A percentile compares a stretch with the other conserved stretches of the same genome.
phyloP scores from a whole-genome alignment of 306 rosid species.

The Corylus heterophylla region DNA sequence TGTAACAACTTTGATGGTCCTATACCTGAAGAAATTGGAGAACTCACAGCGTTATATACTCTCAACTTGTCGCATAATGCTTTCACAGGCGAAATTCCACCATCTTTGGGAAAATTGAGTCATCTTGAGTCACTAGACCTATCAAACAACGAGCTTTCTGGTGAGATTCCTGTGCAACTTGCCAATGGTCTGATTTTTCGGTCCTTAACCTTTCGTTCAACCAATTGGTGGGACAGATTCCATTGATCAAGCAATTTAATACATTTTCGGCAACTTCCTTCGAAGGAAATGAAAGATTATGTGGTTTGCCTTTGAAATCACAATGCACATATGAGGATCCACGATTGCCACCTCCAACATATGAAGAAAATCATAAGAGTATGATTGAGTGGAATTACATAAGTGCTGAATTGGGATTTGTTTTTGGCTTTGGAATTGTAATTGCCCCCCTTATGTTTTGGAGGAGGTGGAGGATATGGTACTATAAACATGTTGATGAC shows the following conservation, averaged over 20 bases:
- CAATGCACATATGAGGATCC: background rate
- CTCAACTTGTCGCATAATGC: slow-evolving; percentile 33
- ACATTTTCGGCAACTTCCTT: too few relatives aligned
- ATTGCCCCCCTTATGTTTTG: slow-evolving; percentile 25
- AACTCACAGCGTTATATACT: background rate
- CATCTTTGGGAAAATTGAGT: slow-evolving; percentile 25
- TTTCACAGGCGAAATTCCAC: slow-evolving; percentile 28
- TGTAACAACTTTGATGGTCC: slow-evolving; percentile 26
- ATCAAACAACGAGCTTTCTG: slow-evolving; percentile 21
- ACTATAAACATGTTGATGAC: slow-evolving; percentile 14
- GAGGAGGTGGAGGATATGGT: slow-evolving; percentile 29
- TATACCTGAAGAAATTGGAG: slow-evolving; percentile 19
- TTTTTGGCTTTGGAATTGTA: slow-evolving; percentile 29
- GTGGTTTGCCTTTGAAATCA: slow-evolving; percentile 30
- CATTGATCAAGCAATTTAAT: slow-evolving; percentile 16
- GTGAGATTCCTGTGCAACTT: slow-evolving; percentile 24
- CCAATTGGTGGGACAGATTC: slow-evolving; percentile 31
- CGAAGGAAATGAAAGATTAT: slow-evolving; percentile 29
- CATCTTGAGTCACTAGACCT: slow-evolving; percentile 42
- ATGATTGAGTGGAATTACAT: slow-evolving; percentile 36
- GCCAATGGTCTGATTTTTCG: slow-evolving; percentile 8
- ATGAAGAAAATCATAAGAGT: background rate
- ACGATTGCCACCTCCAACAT: background rate
- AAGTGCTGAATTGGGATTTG: slow-evolving; percentile 34
- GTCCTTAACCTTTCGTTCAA: slow-evolving; percentile 37